Conservation (phyloP, 2,329 filamentous ascomycete species). For the Myotisia sp. region DNA sequence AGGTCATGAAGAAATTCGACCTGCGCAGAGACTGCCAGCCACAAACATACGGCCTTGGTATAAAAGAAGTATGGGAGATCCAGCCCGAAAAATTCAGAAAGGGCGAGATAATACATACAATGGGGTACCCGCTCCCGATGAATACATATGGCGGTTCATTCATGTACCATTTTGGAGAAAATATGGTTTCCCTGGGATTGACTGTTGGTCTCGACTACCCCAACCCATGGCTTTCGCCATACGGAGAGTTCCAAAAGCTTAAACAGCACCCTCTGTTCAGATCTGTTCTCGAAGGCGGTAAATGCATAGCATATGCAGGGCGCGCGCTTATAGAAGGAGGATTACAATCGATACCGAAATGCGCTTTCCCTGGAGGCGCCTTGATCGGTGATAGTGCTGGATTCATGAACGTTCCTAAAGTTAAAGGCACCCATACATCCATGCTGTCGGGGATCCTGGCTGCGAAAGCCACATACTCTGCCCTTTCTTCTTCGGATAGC, state of each 20-base stretch:
- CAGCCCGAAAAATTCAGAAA: slow-evolving; percentile 82
- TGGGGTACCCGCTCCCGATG: slow-evolving; percentile 79
- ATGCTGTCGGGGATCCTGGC: slow-evolving; percentile 97
- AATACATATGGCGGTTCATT: slow-evolving; percentile 96
- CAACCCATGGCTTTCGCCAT: slow-evolving; percentile 92
- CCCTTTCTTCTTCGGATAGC: slow-evolving; percentile 44
- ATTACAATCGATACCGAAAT: slow-evolving; percentile 94
- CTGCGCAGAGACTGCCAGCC: slow-evolving; percentile 75
- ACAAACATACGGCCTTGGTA: slow-evolving; percentile 85
- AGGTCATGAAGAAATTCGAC: slow-evolving; percentile 88
- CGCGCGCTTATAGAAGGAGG: slow-evolving; percentile 86
- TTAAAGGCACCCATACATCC: slow-evolving; percentile 95
- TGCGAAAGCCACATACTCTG: slow-evolving; percentile 74
- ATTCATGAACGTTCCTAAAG: slow-evolving; percentile 94
- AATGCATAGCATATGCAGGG: slow-evolving; percentile 93
- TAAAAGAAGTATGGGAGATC: slow-evolving; percentile 97
- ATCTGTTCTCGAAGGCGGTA: slow-evolving; percentile 78
- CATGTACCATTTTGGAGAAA: slow-evolving; percentile 99
- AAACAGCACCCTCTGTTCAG: slow-evolving; percentile 93
- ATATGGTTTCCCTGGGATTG: slow-evolving; percentile 79
- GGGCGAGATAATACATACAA: slow-evolving; percentile 71
- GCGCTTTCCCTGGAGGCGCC: slow-evolving; percentile 88
- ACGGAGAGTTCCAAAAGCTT: slow-evolving; percentile 94
- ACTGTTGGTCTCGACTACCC: slow-evolving; percentile 90
- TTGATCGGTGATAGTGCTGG: slow-evolving; percentile 92